phyloP scores from a whole-genome alignment of 805 yeast genomes.

The Ogataea salicorniae region DNA sequence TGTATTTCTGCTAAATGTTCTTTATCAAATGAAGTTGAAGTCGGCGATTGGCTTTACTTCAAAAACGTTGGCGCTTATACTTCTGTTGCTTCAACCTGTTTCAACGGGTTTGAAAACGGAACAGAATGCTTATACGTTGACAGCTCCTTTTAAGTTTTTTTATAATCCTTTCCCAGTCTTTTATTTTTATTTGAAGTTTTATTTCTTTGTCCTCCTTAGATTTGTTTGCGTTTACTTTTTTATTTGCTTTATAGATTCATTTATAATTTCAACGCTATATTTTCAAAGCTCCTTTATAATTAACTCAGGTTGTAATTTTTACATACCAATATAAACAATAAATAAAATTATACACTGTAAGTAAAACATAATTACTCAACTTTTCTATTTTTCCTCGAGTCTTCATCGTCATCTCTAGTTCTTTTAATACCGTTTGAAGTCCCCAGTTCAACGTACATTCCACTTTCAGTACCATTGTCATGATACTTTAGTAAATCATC shows the following conservation, averaged over 20 bases:
- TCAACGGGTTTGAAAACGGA: conserved; percentile 76
- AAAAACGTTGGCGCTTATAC: conserved; percentile 88
- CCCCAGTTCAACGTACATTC: conserved; percentile 27
- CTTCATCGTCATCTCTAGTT: conserved; percentile 11
- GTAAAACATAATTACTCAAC: conserved; percentile 9
- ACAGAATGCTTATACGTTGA: conserved; percentile 62
- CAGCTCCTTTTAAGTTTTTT: conserved; percentile 7
- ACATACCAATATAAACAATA: neutral
- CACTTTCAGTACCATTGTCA: conserved; percentile 15
- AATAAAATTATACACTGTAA: neutral
- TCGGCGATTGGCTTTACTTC: conserved; percentile 93
- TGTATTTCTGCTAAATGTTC: conserved; percentile 54
- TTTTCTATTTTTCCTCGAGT: conserved; percentile 4
- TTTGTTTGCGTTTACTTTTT: neutral
- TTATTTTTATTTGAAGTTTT: neutral
- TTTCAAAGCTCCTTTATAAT: neutral
- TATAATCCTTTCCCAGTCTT: neutral
- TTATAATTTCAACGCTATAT: no score
- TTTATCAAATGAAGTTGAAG: conserved; percentile 56
- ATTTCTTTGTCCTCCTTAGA: neutral
- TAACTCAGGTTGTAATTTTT: no score
- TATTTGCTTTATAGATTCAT: neutral
- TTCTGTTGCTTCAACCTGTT: conserved; percentile 82
- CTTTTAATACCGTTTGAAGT: conserved; percentile 19
- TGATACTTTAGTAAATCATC: conserved; percentile 12